Conservation (phyloP, 441 rosid species). For the Kokia cookei region DNA sequence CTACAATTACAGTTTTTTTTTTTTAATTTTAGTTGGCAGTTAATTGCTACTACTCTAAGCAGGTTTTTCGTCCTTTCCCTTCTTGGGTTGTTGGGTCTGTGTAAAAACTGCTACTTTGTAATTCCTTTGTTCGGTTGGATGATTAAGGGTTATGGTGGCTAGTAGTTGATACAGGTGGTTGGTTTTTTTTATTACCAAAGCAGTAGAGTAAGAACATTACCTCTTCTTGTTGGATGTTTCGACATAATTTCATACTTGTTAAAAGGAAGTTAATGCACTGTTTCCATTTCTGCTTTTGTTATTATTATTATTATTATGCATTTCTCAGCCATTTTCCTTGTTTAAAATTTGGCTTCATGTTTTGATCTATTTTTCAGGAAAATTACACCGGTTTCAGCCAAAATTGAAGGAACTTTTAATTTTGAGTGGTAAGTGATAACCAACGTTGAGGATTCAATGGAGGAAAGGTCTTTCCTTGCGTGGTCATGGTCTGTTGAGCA, state of each 20-base stretch:
- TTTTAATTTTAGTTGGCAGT: not conserved
- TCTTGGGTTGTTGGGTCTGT: not conserved
- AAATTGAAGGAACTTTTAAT: not conserved
- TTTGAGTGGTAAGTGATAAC: conserved; percentile 15
- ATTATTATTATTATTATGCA: not conserved
- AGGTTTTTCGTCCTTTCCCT: not conserved
- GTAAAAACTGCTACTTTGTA: not conserved
- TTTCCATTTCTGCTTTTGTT: not conserved
- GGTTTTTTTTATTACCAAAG: not conserved
- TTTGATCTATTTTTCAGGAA: conserved; percentile 17
- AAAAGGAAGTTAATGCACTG: not conserved
- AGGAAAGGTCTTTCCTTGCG: conserved; percentile 60
- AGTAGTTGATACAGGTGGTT: conserved; percentile 6
- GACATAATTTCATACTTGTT: not conserved
- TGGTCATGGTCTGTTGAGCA: conserved; percentile 74
- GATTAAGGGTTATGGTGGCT: not conserved
- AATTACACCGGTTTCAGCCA: conserved; percentile 5
- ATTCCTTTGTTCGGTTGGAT: not conserved
- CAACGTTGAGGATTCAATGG: conserved; percentile 27
- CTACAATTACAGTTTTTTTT: not conserved
- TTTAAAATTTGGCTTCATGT: not conserved
- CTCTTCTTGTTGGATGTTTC: not conserved
- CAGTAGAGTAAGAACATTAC: not conserved
- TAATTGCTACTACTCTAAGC: conserved; percentile 2
- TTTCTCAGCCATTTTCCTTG: not conserved